Conservation (phyloP, 2,329 filamentous ascomycete species). For the Verticillium albo-atrum region DNA sequence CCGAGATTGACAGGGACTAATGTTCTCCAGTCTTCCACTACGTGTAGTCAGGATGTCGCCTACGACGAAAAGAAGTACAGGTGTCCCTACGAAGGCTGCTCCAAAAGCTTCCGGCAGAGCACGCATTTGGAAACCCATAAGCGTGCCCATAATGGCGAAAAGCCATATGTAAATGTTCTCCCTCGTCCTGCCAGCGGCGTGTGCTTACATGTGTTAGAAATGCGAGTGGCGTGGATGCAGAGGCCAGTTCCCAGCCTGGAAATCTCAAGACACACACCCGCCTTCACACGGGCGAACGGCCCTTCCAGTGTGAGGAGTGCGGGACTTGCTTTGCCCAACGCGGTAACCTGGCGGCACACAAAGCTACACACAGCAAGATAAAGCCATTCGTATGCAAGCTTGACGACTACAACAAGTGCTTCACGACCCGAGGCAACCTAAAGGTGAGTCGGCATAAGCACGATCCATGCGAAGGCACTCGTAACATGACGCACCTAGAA, state of each 20-base stretch:
- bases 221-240: constrained; percentile 72
- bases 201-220: constrained; percentile 35
- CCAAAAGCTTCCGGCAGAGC: constrained; percentile 83
- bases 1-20: not conserved
- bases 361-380: constrained; percentile 70
- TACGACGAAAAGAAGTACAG: constrained; percentile 59
- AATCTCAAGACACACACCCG: constrained; percentile 91
- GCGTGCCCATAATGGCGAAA: constrained; percentile 82
- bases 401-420: constrained; percentile 80
- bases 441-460: constrained; percentile 56
- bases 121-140: constrained; percentile 90
- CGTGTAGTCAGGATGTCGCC: not conserved
- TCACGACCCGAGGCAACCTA: constrained; percentile 86
- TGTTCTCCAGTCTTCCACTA: not conserved
- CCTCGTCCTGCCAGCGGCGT: not conserved
- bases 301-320: constrained; percentile 75
- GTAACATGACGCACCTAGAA: constrained; percentile 43
- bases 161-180: constrained; percentile 70
- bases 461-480: no score
- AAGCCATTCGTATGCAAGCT: constrained; percentile 80
- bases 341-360: constrained; percentile 80
- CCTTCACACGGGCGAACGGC: constrained; percentile 81
- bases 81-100: constrained; percentile 70
- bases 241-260: constrained; percentile 78
- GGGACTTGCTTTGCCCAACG: constrained; percentile 80